phyloP scores from a whole-genome alignment of 805 yeast species.

The Tetrapisispora taiwanensis region DNA sequence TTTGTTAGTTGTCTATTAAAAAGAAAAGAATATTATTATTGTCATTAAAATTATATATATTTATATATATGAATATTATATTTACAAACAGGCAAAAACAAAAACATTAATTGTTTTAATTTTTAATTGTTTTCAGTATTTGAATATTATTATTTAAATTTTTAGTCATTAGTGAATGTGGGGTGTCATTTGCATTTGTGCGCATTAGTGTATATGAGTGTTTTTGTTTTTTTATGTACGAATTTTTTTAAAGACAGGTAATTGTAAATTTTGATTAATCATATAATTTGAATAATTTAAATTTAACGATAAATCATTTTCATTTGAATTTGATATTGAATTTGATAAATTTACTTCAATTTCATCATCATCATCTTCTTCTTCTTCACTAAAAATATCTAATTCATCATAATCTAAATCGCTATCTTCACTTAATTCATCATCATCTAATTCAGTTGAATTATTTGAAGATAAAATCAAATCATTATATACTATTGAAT shows the following conservation, averaged over 20 bases:
- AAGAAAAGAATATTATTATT: not conserved
- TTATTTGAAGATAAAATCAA: not conserved
- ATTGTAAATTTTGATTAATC: not conserved
- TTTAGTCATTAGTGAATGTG: too few species aligned
- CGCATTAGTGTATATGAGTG: too few species aligned
- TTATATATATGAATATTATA: not conserved
- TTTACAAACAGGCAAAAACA: not conserved
- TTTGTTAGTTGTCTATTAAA: not conserved
- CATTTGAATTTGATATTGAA: constrained; percentile 1
- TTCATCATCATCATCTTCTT: not conserved
- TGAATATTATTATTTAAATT: too few species aligned
- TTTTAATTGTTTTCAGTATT: too few species aligned
- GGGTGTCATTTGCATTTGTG: too few species aligned
- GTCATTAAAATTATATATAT: not conserved
- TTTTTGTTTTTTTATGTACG: not conserved
- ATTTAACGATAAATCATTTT: not conserved
- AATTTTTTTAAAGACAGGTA: constrained; percentile 1
- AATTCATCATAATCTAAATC: constrained; percentile 1
- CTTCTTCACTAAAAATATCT: constrained; percentile 1
- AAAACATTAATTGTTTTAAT: too few species aligned
- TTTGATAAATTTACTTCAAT: not conserved
- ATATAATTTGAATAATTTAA: not conserved
- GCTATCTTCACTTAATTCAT: constrained; percentile 1
- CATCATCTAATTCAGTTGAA: constrained; percentile 1
- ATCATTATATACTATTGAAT: not conserved